A percentile compares a stretch with the other conserved stretches of the same genome.
Evolutionary conservation across 2,329 filamentous ascomycete genomes (phyloP).

Genomic region (Fusarium denticulatum): DNA sequence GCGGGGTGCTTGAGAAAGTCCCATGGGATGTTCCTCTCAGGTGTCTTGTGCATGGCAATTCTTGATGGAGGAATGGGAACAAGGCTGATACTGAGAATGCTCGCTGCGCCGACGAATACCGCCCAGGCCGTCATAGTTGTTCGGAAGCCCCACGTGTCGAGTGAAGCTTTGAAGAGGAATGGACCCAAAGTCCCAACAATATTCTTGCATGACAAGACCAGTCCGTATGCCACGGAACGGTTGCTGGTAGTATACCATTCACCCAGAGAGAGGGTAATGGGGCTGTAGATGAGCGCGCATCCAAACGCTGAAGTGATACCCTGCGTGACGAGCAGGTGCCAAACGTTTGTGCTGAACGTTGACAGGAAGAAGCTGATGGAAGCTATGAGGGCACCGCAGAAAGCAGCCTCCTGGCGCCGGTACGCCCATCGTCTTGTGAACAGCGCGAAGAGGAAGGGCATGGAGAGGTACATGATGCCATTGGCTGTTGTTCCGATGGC

Average conservation of each 20-base stretch:
- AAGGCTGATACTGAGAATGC: not conserved
- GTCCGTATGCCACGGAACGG: not conserved
- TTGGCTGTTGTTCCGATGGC: not conserved
- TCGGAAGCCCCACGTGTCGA: not conserved
- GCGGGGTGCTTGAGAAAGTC: not conserved
- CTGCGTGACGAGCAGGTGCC: not conserved
- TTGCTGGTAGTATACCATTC: not conserved
- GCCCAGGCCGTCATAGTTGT: not conserved
- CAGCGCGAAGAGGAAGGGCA: not conserved
- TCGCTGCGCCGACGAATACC: not conserved
- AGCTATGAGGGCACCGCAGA: not conserved
- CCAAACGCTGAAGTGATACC: not conserved
- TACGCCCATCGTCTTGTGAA: slow-evolving; percentile 3
- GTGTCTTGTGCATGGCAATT: not conserved
- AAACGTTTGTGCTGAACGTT: not conserved
- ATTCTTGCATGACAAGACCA: not conserved
- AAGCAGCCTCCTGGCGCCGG: not conserved
- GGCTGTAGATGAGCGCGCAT: not conserved
- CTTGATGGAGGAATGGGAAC: not conserved
- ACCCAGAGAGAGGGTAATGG: not conserved
- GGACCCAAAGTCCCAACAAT: not conserved
- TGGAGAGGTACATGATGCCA: slow-evolving; percentile 2
- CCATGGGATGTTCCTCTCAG: not conserved
- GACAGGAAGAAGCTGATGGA: not conserved
- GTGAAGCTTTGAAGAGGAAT: not conserved